Conservation (phyloP, 23 red algal species). For the Gracilaria gracilis region DNA sequence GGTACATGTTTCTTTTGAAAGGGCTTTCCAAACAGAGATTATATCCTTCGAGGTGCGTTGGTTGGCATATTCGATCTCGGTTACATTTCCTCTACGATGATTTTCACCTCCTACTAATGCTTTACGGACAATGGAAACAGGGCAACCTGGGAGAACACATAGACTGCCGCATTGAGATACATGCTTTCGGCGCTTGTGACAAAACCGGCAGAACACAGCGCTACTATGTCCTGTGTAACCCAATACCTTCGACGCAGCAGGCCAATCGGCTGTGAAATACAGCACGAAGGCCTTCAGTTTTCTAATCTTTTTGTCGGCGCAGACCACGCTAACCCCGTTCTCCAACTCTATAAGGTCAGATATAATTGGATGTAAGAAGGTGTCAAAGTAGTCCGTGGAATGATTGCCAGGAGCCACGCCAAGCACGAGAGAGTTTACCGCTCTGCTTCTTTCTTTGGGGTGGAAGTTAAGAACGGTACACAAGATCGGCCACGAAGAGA, state of each 20-base stretch:
- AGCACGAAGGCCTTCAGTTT: not conserved
- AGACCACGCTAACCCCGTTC: not conserved
- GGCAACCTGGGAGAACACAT: not conserved
- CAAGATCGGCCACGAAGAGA: not conserved
- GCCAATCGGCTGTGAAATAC: conserved; percentile 28
- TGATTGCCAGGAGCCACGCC: not conserved
- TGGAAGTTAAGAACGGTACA: conserved; percentile 8
- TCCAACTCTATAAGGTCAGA: not conserved
- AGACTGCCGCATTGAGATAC: not conserved
- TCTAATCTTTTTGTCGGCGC: not conserved
- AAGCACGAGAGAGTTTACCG: not conserved
- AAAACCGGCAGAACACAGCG: not conserved
- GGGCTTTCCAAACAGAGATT: not conserved
- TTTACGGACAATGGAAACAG: not conserved
- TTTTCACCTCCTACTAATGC: not conserved
- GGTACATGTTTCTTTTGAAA: not conserved
- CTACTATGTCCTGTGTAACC: not conserved
- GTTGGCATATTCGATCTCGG: not conserved
- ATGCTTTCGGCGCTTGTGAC: not conserved
- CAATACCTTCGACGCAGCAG: conserved; percentile 22
- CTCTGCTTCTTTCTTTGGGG: not conserved
- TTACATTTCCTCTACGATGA: not conserved
- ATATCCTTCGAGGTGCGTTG: no score
- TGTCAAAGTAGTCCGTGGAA: no score
- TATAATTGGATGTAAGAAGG: no score